Conservation (phyloP, 1,139 yeast species). For the Candida mesenterica region DNA sequence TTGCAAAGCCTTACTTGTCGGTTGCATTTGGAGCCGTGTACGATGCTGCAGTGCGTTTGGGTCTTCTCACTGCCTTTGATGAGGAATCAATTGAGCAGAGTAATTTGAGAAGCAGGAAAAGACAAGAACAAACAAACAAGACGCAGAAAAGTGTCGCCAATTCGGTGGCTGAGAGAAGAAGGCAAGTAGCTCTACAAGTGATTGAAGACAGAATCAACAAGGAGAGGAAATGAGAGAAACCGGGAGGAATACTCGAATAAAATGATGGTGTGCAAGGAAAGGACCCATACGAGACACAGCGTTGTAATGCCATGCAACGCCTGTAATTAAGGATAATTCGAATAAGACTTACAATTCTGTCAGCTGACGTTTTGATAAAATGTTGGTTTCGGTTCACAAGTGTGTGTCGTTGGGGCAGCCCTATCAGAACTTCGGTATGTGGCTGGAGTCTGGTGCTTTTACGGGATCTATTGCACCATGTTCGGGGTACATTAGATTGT, state of each 20-base stretch:
- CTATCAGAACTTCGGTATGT: too few relatives aligned
- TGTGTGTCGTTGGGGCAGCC: too few relatives aligned
- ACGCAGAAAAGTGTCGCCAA: constrained; percentile 44
- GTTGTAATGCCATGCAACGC: not conserved
- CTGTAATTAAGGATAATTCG: too few relatives aligned
- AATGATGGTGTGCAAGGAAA: not conserved
- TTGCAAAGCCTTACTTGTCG: constrained; percentile 50
- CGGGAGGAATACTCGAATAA: not conserved
- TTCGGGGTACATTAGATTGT: too few relatives aligned
- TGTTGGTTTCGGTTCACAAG: too few relatives aligned
- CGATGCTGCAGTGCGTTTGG: constrained; percentile 51
- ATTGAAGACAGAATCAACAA: constrained; percentile 66
- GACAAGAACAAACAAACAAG: constrained; percentile 45
- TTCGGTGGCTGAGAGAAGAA: constrained; percentile 77
- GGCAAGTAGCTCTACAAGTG: constrained; percentile 82
- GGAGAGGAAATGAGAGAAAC: constrained; percentile 15
- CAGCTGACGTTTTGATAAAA: too few relatives aligned
- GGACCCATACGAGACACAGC: not conserved
- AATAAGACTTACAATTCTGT: too few relatives aligned
- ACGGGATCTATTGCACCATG: too few relatives aligned
- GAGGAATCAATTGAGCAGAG: constrained; percentile 72
- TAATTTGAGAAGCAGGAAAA: constrained; percentile 65
- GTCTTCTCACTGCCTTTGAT: constrained; percentile 64
- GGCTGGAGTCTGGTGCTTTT: too few relatives aligned
- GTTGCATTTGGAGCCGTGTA: constrained; percentile 56